These are phyloP conservation scores for Primulina huaijiensis DNA, from an alignment of 257 asterid genomes.

Conservation along the genomic window DNA sequence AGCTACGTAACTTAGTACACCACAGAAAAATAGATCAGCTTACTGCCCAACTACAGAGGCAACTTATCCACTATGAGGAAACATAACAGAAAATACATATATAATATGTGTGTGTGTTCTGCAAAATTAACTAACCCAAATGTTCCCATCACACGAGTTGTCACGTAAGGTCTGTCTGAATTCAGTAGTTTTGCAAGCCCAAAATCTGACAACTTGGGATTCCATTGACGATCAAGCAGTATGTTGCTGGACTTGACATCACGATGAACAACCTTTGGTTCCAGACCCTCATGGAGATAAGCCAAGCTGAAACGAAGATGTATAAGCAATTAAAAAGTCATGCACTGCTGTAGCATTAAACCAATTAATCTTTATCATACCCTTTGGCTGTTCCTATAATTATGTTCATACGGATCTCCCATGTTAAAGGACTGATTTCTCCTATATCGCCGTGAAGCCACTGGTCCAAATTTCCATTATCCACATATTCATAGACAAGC, in stretches of 20 bases:
- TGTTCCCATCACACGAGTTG: constrained; percentile 97
- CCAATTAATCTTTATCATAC: constrained; percentile 31
- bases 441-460: constrained; percentile 98
- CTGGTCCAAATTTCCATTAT: constrained; percentile 87
- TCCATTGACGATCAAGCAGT: constrained; percentile 81
- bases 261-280: constrained; percentile 97
- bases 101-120: neutral
- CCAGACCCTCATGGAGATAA: constrained; percentile 91
- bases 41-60: neutral
- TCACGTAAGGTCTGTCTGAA: constrained; percentile 74
- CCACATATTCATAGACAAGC: constrained; percentile 92
- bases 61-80: constrained; percentile 2
- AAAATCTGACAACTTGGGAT: constrained; percentile 84
- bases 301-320: constrained; percentile 56
- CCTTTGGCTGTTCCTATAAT: constrained; percentile 86
- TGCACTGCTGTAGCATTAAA: neutral
- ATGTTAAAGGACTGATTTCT: constrained; percentile 82
- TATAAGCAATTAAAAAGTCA: neutral
- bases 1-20: constrained; percentile 70
- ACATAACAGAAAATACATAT: neutral
- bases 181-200: constrained; percentile 93
- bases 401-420: constrained; percentile 81
- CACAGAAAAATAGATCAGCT: constrained; percentile 22
- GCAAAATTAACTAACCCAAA: constrained; percentile 63
- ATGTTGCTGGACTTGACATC: constrained; percentile 90